Percentiles rank a stretch among this genome's conserved stretches.
phyloP scores from a whole-genome alignment of 306 rosid genomes.

The Senna siamea region DNA sequence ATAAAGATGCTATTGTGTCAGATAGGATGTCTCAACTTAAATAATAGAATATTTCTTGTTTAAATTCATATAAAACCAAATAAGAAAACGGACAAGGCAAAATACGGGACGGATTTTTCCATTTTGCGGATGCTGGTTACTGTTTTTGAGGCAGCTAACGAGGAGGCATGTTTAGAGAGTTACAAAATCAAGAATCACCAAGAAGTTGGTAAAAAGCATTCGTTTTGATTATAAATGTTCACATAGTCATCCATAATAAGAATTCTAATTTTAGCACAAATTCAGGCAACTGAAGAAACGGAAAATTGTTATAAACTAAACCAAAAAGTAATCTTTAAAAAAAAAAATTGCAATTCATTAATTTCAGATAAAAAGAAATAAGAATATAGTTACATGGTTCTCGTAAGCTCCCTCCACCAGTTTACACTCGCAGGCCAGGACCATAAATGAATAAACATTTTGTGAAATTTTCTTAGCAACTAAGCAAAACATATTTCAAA shows the following conservation, averaged over 20 bases:
- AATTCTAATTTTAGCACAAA: constrained; percentile 33
- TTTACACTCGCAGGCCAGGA: background rate
- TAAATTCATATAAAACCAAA: constrained; percentile 15
- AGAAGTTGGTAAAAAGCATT: constrained; percentile 29
- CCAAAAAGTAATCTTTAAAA: no score
- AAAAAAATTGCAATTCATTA: no score
- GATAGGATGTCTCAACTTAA: constrained; percentile 19
- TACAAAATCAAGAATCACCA: constrained; percentile 10
- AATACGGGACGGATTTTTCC: constrained; percentile 25
- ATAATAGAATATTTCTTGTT: constrained; percentile 5
- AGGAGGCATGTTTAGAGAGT: background rate
- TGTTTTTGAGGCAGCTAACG: constrained; percentile 25
- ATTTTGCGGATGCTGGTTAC: constrained; percentile 10
- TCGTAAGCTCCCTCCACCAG: background rate
- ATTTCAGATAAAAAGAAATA: constrained; percentile 18
- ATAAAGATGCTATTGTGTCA: constrained; percentile 27
- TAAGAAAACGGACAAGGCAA: constrained; percentile 26
- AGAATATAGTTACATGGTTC: background rate
- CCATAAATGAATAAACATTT: background rate
- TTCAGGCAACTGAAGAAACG: constrained; percentile 37
- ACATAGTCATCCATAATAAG: constrained; percentile 11
- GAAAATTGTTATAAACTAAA: constrained; percentile 47
- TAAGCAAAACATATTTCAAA: constrained; percentile 13
- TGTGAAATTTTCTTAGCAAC: constrained; percentile 34
- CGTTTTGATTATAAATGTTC: constrained; percentile 22